Evolutionary conservation across 345 rosid species (phyloP).

Genomic region (Adansonia digitata): DNA sequence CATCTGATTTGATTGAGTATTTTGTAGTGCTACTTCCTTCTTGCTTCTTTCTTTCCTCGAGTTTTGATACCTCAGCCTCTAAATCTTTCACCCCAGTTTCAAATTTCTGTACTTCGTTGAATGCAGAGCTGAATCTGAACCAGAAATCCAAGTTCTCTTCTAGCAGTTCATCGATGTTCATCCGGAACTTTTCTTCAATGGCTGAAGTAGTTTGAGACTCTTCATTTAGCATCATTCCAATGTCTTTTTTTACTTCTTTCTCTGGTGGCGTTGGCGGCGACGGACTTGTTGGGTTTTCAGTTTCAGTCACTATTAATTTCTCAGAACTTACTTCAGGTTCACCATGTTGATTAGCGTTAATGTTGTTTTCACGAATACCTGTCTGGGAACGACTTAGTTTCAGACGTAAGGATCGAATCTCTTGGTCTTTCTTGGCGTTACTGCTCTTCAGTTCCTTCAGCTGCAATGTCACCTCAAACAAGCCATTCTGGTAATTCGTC

Average conservation of each 20-base stretch:
- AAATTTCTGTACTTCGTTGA: constrained; percentile 72
- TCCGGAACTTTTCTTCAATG: constrained; percentile 51
- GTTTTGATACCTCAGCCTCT: constrained; percentile 47
- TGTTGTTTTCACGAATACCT: constrained; percentile 32
- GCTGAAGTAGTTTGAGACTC: constrained; percentile 30
- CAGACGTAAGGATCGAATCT: constrained; percentile 52
- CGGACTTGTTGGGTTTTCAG: constrained; percentile 1
- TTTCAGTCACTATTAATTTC: constrained; percentile 25
- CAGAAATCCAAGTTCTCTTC: constrained; percentile 83
- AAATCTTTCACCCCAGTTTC: constrained; percentile 64
- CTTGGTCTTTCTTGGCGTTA: constrained; percentile 65
- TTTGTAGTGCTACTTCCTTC: constrained; percentile 48
- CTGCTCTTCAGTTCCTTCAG: constrained; percentile 45
- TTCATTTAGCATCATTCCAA: constrained; percentile 28
- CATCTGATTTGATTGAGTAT: constrained; percentile 52
- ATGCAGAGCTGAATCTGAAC: constrained; percentile 72
- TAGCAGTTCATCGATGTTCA: constrained; percentile 55
- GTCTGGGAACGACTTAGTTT: constrained; percentile 57
- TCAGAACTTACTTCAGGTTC: constrained; percentile 10
- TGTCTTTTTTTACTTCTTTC: constrained; percentile 30
- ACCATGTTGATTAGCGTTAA: constrained; percentile 8
- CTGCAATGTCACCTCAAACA: constrained; percentile 28
- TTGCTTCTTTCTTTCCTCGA: constrained; percentile 51
- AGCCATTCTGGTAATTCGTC: constrained; percentile 29
- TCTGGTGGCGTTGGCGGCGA: no score